Evolutionary conservation across 345 rosid species (phyloP), one percentile per base, ranked within the genome.

Genomic region (Citrus hindsii): DNA sequence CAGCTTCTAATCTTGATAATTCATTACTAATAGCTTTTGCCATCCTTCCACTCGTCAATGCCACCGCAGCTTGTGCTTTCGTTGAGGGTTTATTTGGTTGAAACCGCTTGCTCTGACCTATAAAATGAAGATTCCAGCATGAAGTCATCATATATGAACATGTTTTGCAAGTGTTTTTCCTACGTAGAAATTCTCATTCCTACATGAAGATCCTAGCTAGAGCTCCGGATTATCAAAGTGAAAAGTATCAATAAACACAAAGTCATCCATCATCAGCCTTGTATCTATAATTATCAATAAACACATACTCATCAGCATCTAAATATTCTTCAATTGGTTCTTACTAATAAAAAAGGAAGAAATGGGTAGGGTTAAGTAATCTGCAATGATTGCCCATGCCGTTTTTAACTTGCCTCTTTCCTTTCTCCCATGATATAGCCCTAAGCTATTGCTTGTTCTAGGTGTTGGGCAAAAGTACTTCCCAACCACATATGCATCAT

Each of bases 91-190:
- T 90, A 81, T 76, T 86, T 12, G 97, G 93, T 70, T 92, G 97
- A 87, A 93, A 87, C 78, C 94, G 91, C 83, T 85, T 95, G 84
- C 89, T 91, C 79, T 87, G 88, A 81, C 99, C 99, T 95, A 86
- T 63, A 81, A 67, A 74, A 51, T 22, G 19, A 51, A 71, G 27
- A 80, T 40, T 79, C 67, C 63, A 38, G 75, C 27, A 80, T 21
- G 24, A 30, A 53, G 33, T 69, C 37, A 46, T 58, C 56, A 70
- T 35, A 7, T 51, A 14, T 19, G 59, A n/a, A 53, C 40, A 33
- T 48, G 64, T 69, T 61, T 78, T 51, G 71, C 75, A 71, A 13
- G 35, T 32, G 64, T 38, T 18, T 64, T 59, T 9, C 16, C 10
- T 6, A 46, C 18, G 24, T 25, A 24, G 28, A 63, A 65, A 56